Conservation (phyloP, 768 basidiomycete species). For the Naganishia randhawae region DNA sequence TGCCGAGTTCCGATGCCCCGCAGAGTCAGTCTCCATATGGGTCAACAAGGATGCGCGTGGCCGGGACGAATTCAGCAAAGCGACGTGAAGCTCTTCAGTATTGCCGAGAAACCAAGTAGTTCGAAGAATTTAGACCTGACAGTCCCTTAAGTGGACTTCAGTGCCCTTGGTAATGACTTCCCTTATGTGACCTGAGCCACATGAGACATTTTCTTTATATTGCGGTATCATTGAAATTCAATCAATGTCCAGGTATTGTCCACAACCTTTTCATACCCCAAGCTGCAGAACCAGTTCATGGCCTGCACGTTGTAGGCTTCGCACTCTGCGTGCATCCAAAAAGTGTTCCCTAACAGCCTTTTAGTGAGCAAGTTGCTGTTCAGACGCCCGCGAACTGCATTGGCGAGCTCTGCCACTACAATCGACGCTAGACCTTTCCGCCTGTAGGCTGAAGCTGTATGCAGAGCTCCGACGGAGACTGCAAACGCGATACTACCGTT, state of each 20-base stretch:
- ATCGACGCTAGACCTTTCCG: background rate
- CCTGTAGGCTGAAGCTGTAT: background rate
- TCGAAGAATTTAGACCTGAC: background rate
- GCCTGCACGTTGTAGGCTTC: background rate
- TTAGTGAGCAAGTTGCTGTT: background rate
- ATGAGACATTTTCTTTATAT: too few species aligned
- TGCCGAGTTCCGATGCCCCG: conserved; percentile 53
- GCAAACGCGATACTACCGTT: background rate
- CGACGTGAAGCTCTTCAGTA: too few species aligned
- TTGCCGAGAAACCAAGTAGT: background rate
- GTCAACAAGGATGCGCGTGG: conserved; percentile 52
- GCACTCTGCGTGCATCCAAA: conserved; percentile 14
- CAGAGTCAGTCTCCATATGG: conserved; percentile 53
- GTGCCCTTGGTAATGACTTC: background rate
- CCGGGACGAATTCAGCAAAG: conserved; percentile 52
- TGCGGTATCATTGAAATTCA: background rate
- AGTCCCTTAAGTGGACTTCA: background rate
- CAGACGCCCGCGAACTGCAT: background rate
- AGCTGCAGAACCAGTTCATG: conserved; percentile 3
- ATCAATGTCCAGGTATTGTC: conserved; percentile 11
- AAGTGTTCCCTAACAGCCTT: background rate
- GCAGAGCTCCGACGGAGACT: conserved; percentile 6
- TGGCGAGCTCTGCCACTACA: background rate
- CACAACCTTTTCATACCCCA: conserved; percentile 1
- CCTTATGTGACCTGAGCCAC: too few species aligned